A percentile compares a stretch with the other conserved stretches of the same genome.
Conservation (phyloP, 371 early-diverging fungal genomes). For the Umbelopsis sp. region DNA sequence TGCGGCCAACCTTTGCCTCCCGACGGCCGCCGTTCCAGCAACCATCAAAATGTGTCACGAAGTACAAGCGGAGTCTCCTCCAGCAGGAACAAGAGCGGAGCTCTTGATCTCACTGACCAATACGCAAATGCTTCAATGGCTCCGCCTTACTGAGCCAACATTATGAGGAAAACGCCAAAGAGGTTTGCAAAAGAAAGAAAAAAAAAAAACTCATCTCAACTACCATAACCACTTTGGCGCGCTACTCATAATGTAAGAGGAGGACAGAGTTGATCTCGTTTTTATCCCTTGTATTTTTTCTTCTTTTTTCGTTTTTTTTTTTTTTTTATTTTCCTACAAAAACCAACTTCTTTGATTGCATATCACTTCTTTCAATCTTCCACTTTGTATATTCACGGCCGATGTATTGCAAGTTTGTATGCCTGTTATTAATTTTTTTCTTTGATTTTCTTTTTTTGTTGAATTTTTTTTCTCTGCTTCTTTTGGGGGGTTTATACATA, state of each 20-base stretch:
- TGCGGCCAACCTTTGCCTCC: conserved; percentile 21
- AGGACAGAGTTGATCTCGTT: conserved; percentile 18
- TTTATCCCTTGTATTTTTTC: background rate
- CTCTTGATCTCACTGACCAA: conserved; percentile 17
- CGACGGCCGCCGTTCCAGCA: conserved; percentile 17
- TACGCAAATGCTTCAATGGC: conserved; percentile 15
- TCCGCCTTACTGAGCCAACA: conserved; percentile 13
- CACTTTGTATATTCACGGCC: conserved; percentile 17
- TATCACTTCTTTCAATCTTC: conserved; percentile 12
- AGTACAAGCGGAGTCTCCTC: conserved; percentile 17
- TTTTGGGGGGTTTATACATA: conserved; percentile 2
- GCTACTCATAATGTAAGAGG: too few species aligned
- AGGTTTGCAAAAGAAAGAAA: background rate
- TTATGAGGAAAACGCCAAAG: too few species aligned
- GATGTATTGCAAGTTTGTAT: conserved; percentile 18
- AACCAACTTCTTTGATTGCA: background rate
- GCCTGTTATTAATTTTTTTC: conserved; percentile 1
- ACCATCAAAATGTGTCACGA: conserved; percentile 11
- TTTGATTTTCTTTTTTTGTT: background rate
- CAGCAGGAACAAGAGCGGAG: conserved; percentile 12
- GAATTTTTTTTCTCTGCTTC: background rate
- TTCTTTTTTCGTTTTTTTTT: background rate
- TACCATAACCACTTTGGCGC: too few species aligned
- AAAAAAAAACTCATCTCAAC: background rate
- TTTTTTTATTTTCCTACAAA: background rate